These are phyloP conservation scores for Saturnispora kantuleensis DNA, from an alignment of 805 yeast genomes.

Conservation along the genomic window DNA sequence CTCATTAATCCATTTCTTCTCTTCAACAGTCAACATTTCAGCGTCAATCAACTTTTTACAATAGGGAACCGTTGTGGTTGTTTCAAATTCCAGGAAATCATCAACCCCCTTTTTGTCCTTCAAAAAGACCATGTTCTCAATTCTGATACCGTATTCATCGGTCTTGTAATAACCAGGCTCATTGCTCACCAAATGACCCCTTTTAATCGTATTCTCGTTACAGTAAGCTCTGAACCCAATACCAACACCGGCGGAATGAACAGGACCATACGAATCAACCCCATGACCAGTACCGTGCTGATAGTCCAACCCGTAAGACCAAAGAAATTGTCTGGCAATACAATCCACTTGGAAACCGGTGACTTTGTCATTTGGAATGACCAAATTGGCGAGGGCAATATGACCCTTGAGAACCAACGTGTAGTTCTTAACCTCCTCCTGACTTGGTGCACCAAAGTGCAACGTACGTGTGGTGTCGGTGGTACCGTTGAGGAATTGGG, in stretches of 20 bases:
- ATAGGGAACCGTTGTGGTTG: conserved; percentile 50
- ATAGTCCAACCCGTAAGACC: conserved; percentile 50
- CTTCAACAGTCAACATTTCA: conserved; percentile 34
- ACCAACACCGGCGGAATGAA: conserved; percentile 58
- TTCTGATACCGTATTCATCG: conserved; percentile 50
- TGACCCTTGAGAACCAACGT: conserved; percentile 53
- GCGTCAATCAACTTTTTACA: conserved; percentile 42
- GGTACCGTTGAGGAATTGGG: conserved; percentile 54
- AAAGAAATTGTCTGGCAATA: conserved; percentile 48
- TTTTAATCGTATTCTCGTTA: conserved; percentile 32
- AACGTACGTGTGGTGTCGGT: conserved; percentile 56
- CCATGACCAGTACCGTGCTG: conserved; percentile 62
- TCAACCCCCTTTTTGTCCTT: conserved; percentile 31
- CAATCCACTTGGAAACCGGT: conserved; percentile 47
- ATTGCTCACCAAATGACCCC: conserved; percentile 48
- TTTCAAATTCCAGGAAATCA: conserved; percentile 42
- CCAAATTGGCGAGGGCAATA: conserved; percentile 36
- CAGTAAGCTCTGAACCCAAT: conserved; percentile 46
- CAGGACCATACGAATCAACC: conserved; percentile 49
- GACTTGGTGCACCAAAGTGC: conserved; percentile 40
- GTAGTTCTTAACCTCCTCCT: conserved; percentile 39
- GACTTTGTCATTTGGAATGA: conserved; percentile 42
- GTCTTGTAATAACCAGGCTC: conserved; percentile 58
- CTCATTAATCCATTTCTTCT: conserved; percentile 38
- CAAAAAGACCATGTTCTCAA: conserved; percentile 41